These are phyloP conservation scores for Bruguiera sexangula DNA, from an alignment of 345 rosid species.

Conservation along the genomic window DNA sequence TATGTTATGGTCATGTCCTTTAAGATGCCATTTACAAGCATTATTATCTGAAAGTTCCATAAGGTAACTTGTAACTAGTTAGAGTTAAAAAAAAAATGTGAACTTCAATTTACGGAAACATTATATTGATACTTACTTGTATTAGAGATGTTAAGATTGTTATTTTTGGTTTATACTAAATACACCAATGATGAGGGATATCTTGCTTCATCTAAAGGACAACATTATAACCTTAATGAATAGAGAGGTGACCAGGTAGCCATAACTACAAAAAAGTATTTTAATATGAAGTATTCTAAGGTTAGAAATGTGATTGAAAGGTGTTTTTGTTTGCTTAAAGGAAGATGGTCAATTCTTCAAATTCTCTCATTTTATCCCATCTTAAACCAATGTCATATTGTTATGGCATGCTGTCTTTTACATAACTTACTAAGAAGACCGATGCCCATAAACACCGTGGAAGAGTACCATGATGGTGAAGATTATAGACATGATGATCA, in stretches of 20 bases:
- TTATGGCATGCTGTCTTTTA: background rate
- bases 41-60: background rate
- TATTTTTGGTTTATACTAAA: conserved; percentile 6
- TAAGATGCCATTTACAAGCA: background rate
- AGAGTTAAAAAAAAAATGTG: no score
- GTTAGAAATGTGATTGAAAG: background rate
- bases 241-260: background rate
- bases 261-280: background rate
- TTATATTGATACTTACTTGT: no score
- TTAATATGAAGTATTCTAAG: background rate
- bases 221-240: conserved; percentile 1
- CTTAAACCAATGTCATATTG: background rate
- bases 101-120: no score
- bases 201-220: conserved; percentile 7
- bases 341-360: background rate
- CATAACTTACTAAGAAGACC: background rate
- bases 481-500: no score
- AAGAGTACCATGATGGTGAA: background rate
- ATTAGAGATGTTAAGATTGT: background rate
- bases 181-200: background rate
- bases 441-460: background rate
- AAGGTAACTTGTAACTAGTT: no score
- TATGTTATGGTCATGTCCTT: background rate
- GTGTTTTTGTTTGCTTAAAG: background rate
- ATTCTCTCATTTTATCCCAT: background rate